Percentiles rank a stretch among this genome's conserved stretches.
These are phyloP conservation scores for Tephrocybe sp. DNA, from an alignment of 768 basidiomycete species.

Conservation along the genomic window DNA sequence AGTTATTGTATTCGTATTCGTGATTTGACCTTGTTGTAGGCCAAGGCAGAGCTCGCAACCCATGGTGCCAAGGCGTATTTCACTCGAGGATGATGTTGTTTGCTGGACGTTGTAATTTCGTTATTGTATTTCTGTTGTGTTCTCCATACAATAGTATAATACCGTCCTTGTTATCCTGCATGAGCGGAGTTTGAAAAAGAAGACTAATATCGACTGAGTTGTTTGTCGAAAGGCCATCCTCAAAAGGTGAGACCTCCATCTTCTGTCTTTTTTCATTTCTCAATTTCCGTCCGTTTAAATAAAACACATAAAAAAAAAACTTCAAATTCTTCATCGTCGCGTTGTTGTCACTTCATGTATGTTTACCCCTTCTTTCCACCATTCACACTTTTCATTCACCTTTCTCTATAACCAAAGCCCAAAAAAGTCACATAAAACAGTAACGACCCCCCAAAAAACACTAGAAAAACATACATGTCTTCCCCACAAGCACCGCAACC, in stretches of 20 bases:
- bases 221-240: conserved; percentile 66
- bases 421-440: conserved; percentile 87
- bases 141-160: conserved; percentile 4
- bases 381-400: conserved; percentile 14
- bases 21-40: conserved; percentile 41
- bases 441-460: conserved; percentile 72
- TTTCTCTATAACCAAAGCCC: conserved; percentile 36
- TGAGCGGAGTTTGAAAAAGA: conserved; percentile 41
- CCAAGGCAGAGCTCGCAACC: conserved; percentile 76
- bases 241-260: conserved; percentile 49
- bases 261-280: conserved; percentile 17
- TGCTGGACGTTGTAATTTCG: conserved; percentile 8
- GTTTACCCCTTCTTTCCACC: conserved; percentile 16
- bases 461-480: conserved; percentile 55
- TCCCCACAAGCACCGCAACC: conserved; percentile 50
- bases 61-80: conserved; percentile 90
- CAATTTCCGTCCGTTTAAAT: conserved; percentile 43
- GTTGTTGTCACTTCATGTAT: conserved; percentile 72
- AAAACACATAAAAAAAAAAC: conserved; percentile 69
- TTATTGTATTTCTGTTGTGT: conserved; percentile 14
- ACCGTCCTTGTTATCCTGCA: neutral
- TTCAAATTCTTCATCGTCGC: conserved; percentile 69
- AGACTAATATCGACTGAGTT: conserved; percentile 30
- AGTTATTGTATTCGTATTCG: neutral
- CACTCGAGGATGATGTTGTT: conserved; percentile 59